These are phyloP conservation scores for Cladorrhinum samala DNA, from an alignment of 495 filamentous ascomycete genomes.

Conservation along the genomic window DNA sequence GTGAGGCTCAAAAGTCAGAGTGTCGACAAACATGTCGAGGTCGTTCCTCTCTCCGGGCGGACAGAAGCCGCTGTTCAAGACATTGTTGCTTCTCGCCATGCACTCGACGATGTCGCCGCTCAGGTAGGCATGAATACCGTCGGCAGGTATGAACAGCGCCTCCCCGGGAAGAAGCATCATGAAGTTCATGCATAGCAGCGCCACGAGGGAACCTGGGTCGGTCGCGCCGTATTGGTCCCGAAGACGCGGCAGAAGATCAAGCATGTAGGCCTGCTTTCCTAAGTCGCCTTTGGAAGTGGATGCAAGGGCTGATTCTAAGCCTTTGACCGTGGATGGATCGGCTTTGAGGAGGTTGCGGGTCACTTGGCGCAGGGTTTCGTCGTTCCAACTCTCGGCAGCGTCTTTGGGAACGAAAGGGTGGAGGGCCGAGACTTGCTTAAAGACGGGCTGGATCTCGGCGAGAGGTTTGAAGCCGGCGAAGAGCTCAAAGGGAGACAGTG, in stretches of 20 bases:
- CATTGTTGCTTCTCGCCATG: conserved; percentile 79
- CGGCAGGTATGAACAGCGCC: conserved; percentile 67
- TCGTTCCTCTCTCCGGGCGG: conserved; percentile 56
- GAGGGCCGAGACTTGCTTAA: conserved; percentile 41
- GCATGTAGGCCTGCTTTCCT: conserved; percentile 52
- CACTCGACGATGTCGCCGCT: conserved; percentile 78
- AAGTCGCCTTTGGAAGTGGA: conserved; percentile 30
- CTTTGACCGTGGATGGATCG: conserved; percentile 43
- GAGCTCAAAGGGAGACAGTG: conserved; percentile 69
- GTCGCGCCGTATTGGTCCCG: conserved; percentile 55
- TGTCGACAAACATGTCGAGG: conserved; percentile 55
- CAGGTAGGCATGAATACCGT: conserved; percentile 74
- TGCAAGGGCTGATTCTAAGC: conserved; percentile 46
- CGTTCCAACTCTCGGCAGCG: conserved; percentile 41
- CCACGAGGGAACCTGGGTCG: conserved; percentile 59
- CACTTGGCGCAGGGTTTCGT: conserved; percentile 55
- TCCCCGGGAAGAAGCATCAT: conserved; percentile 59
- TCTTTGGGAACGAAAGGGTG: conserved; percentile 45
- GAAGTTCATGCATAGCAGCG: conserved; percentile 68
- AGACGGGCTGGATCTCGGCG: conserved; percentile 51
- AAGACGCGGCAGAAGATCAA: conserved; percentile 57
- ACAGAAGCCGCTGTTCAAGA: conserved; percentile 71
- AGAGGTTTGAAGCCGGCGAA: conserved; percentile 73
- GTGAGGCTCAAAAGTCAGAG: conserved; percentile 58
- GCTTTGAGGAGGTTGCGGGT: conserved; percentile 52